Evolutionary conservation across 495 filamentous ascomycete species (phyloP), one percentile per base, ranked within the genome.

Genomic region (Margaritispora aquatica): DNA sequence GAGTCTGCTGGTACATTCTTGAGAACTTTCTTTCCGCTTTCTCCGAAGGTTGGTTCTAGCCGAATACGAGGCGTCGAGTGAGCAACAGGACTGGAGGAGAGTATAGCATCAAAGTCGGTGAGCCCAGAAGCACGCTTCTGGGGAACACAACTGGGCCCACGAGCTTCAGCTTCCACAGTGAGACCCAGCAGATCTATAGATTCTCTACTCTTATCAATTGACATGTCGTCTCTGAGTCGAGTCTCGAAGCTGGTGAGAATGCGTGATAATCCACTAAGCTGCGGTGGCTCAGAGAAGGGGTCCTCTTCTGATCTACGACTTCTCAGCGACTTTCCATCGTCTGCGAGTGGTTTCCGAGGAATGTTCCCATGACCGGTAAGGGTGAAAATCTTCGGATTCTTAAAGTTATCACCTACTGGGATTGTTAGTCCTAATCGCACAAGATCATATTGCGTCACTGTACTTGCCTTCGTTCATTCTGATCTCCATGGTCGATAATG

Each of bases 61-160:
- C 64, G 60, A 31, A 66, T 57, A 5, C 64, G 63, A 15, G 71
- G 71, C 10, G 72, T 74, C 15, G 72, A 74, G 27, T 65, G 63
- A 17, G 57, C 68, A 5, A 64, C 26, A 10, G 71, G 72, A 51
- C 66, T 70, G 27, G 66, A 72, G 10, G 72, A 68, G 20, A 74
- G 65, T 2, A 60, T 54, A 5, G 49, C 49, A 54, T 65, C 62
- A 47, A 60, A 57, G 23, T 56, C 57, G 20, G 49, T 50, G 23
- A 56, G 27, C n/a, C 22, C 53, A n/a, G 36, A 41, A 20, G 31
- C 5, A 36, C 19, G 55, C n/a, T 15, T 51, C 48, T 2, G 53
- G 31, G n/a, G n/a, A n/a, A n/a, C n/a, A n/a, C n/a, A n/a, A n/a
- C n/a, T n/a, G n/a, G n/a, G n/a, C n/a, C n/a, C n/a, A n/a, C n/a